Evolutionary conservation across 768 basidiomycete species (phyloP), one percentile per base, ranked within the genome.

Genomic region (Mycena olivaceomarginata): DNA sequence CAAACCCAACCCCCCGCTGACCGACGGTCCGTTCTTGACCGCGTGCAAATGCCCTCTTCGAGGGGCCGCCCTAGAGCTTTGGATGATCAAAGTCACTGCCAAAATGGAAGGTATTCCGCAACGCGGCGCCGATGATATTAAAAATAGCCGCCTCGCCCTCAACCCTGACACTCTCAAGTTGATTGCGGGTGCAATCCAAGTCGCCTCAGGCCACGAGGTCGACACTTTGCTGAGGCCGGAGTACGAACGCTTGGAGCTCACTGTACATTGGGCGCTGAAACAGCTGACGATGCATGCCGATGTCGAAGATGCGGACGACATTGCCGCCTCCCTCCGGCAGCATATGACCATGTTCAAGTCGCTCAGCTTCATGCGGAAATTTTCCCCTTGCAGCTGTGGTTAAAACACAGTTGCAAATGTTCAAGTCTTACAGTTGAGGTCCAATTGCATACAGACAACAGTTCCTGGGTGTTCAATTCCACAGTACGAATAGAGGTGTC

Each of bases 31-130:
- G 8, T 71, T n/a, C 40, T 11, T 64, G 59, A 20, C 5, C 5
- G 18, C 13, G 16, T 71, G 70, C 18, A 71, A 71, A 64, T 71
- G 70, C 60, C 70, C 70, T 22, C 37, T 71, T 5, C 39, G 48
- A 2, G n/a, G 70, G 70, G 70, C 70, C 4, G 70, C 70, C 16
- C 70, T 71, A 11, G 70, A 71, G n/a, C 62, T 71, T 12, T 71
- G 70, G 70, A 62, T 71, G 45, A 20, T 64, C 18, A 64, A 62
- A 31, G 53, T 63, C 46, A 71, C 70, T 9, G 70, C 46, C 7
- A 1, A 41, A 1, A 9, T n/a, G 2, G 37, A 37, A 0, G 20
- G 60, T 18, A 40, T 71, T 51, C 70, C 70, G 2, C 25, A 64
- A 20, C 70, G 70, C 12, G 45, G 60, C 31, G 31, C 39, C 18